Evolutionary conservation across 1,284 basidiomycete genomes (phyloP).

Genomic region (Cryptococcus sp.): DNA sequence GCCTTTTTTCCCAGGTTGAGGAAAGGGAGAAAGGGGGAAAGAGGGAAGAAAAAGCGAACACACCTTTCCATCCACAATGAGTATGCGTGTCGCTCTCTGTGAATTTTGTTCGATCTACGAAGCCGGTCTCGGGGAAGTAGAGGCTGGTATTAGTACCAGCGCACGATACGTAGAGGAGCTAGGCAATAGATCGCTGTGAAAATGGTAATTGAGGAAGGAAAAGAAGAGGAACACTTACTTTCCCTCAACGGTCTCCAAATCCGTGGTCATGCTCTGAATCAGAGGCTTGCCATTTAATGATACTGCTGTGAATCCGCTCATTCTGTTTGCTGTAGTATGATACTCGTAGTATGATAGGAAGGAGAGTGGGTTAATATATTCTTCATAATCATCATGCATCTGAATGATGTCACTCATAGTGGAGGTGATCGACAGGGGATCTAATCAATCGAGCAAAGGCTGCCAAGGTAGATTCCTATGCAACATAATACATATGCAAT

Average conservation of each 20-base stretch:
- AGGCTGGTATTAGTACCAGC: slow-evolving; percentile 16
- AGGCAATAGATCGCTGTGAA: no score
- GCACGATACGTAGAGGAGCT: no score
- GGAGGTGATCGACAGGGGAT: no score
- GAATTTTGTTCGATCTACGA: slow-evolving; percentile 30
- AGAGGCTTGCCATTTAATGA: slow-evolving; percentile 33
- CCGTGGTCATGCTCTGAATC: slow-evolving; percentile 28
- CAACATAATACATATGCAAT: no score
- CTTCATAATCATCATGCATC: no score
- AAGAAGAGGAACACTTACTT: slow-evolving; percentile 28
- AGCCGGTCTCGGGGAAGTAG: slow-evolving; percentile 38
- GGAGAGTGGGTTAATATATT: no score
- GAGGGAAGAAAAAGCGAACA: slow-evolving; percentile 1
- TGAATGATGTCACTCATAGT: no score
- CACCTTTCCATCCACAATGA: slow-evolving; percentile 40
- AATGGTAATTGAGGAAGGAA: no score
- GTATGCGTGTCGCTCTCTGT: slow-evolving; percentile 33
- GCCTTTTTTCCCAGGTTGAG: background rate
- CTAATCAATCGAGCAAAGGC: no score
- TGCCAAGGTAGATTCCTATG: no score
- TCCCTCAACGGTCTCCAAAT: slow-evolving; percentile 34
- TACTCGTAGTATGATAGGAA: no score
- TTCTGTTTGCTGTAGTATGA: no score
- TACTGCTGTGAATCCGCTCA: slow-evolving; percentile 18
- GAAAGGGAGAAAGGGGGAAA: background rate